These are phyloP conservation scores for Lyophyllum shimeji DNA, from an alignment of 768 basidiomycete genomes.

Conservation along the genomic window DNA sequence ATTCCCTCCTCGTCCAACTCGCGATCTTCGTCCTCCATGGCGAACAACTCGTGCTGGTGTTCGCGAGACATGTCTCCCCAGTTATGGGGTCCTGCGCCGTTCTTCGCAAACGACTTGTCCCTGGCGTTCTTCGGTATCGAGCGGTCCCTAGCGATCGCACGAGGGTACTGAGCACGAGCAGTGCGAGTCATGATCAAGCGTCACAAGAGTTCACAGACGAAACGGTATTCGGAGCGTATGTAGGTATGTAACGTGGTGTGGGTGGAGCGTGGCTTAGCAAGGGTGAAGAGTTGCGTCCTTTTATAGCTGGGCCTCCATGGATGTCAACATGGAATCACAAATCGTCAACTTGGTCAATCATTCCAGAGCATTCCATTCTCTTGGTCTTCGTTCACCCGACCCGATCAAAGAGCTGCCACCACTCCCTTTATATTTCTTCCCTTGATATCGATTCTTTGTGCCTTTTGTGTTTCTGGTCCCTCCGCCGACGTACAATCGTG, in stretches of 20 bases:
- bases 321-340: slow-evolving; percentile 17
- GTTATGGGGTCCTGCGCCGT: slow-evolving; percentile 80
- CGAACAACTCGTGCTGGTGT: slow-evolving; percentile 56
- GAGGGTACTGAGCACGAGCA: slow-evolving; percentile 67
- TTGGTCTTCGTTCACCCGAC: not conserved
- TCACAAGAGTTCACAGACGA: not conserved
- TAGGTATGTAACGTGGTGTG: not conserved
- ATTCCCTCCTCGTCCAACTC: slow-evolving; percentile 37
- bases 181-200: slow-evolving; percentile 72
- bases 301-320: slow-evolving; percentile 19
- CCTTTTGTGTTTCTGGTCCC: not conserved
- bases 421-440: not conserved
- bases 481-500: not conserved
- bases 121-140: slow-evolving; percentile 78
- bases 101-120: slow-evolving; percentile 70
- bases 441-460: not conserved
- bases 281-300: slow-evolving; percentile 12
- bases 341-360: slow-evolving; percentile 15
- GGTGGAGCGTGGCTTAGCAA: not conserved
- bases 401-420: not conserved
- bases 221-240: not conserved
- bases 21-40: slow-evolving; percentile 55
- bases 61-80: slow-evolving; percentile 80
- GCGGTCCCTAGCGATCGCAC: slow-evolving; percentile 74
- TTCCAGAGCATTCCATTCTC: slow-evolving; percentile 18